These are phyloP conservation scores for Erodium texanum DNA, from an alignment of 441 rosid species.

Conservation along the genomic window DNA sequence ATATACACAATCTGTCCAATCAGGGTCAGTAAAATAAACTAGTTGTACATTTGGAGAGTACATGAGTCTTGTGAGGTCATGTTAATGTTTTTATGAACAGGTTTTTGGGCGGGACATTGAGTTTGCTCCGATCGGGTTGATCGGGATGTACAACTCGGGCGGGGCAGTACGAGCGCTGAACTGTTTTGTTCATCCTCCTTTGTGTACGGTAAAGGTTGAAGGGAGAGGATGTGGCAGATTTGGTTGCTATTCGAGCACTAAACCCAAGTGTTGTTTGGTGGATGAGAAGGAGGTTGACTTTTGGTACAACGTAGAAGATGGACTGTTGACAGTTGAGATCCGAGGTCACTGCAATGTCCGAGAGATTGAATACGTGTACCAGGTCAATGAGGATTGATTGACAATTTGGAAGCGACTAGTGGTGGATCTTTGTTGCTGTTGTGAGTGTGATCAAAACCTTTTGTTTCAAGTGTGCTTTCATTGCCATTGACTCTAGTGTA, in stretches of 20 bases:
- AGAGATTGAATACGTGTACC: background rate
- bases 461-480: too few relatives aligned
- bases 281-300: conserved; percentile 5
- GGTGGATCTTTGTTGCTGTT: too few relatives aligned
- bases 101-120: background rate
- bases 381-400: background rate
- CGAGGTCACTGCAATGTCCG: conserved; percentile 6
- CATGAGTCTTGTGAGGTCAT: background rate
- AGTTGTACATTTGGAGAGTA: background rate
- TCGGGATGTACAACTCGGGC: conserved; percentile 13
- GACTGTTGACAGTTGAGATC: conserved; percentile 8
- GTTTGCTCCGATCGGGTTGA: conserved; percentile 14
- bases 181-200: background rate
- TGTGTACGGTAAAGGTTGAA: background rate
- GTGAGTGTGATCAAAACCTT: too few relatives aligned
- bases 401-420: too few relatives aligned
- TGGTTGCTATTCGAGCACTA: conserved; percentile 9
- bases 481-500: too few relatives aligned
- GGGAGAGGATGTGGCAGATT: conserved; percentile 10
- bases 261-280: conserved; percentile 4
- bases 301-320: background rate
- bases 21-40: background rate
- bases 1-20: background rate
- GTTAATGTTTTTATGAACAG: background rate
- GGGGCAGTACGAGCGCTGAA: conserved; percentile 14